Percentiles rank a stretch among this genome's conserved stretches.
Conservation (phyloP, 345 rosid genomes). For the Limnanthes douglasii region DNA sequence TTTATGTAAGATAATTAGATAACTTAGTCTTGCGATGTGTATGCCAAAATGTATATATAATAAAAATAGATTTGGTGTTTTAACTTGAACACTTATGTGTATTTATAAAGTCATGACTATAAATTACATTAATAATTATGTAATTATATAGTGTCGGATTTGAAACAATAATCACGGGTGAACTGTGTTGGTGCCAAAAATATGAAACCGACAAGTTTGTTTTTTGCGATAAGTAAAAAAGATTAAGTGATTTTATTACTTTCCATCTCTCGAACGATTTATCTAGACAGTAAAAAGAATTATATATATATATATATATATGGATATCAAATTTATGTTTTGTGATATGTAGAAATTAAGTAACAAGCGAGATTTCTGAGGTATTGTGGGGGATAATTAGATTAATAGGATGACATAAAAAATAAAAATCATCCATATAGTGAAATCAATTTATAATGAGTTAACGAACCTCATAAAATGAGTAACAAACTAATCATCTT, state of each 20-base stretch:
- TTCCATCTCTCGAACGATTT: no score
- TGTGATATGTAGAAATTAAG: conserved; percentile 61
- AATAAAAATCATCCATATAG: conserved; percentile 64
- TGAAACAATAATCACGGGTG: conserved; percentile 59
- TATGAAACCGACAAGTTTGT: conserved; percentile 80
- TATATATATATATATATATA: no score
- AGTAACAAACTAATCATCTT: conserved; percentile 15
- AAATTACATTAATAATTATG: conserved; percentile 63
- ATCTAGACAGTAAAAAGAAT: no score
- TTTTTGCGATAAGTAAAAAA: conserved; percentile 72
- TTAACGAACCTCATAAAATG: conserved; percentile 33
- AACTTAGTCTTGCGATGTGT: no score
- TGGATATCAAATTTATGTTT: no score
- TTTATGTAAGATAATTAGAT: no score
- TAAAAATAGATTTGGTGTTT: no score
- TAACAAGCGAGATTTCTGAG: no score
- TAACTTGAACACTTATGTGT: no score
- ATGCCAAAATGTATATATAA: no score
- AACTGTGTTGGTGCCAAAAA: conserved; percentile 37
- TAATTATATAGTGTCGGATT: conserved; percentile 34
- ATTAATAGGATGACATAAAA: conserved; percentile 64
- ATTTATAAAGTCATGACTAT: conserved; percentile 8
- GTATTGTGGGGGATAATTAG: no score
- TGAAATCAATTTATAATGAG: conserved; percentile 48
- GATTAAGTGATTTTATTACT: conserved; percentile 51